Conservation (phyloP, 2,329 filamentous ascomycete genomes). For the Neonectria magnoliae region DNA sequence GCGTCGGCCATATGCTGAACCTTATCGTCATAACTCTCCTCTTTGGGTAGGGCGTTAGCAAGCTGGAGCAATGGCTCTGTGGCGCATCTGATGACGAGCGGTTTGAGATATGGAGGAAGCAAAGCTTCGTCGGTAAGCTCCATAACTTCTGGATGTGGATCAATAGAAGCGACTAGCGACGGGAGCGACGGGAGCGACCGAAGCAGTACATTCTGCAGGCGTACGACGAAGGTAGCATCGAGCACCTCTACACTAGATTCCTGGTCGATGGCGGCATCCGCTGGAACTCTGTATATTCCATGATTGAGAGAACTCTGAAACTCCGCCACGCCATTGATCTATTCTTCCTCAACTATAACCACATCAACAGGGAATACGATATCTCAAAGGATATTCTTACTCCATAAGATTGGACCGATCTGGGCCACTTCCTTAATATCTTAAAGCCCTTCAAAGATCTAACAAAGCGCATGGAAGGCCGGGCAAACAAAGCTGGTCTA, state of each 20-base stretch:
- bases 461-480: too few relatives aligned
- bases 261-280: neutral
- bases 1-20: neutral
- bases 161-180: neutral
- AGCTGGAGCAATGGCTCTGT: neutral
- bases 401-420: neutral
- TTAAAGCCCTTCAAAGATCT: too few relatives aligned
- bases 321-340: neutral
- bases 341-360: neutral
- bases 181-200: neutral
- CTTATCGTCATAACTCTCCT: neutral
- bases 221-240: neutral
- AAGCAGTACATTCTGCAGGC: neutral
- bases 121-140: neutral
- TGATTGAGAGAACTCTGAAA: neutral
- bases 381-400: neutral
- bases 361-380: neutral
- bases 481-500: too few relatives aligned
- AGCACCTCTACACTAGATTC: neutral
- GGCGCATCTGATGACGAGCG: neutral
- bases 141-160: neutral
- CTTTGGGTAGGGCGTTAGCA: neutral
- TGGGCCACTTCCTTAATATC: neutral
- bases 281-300: conserved; percentile 1
- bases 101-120: neutral